Base-by-base conservation (phyloP, 2,329 filamentous ascomycete species). In the Clonostachys rhizophaga region DNA sequence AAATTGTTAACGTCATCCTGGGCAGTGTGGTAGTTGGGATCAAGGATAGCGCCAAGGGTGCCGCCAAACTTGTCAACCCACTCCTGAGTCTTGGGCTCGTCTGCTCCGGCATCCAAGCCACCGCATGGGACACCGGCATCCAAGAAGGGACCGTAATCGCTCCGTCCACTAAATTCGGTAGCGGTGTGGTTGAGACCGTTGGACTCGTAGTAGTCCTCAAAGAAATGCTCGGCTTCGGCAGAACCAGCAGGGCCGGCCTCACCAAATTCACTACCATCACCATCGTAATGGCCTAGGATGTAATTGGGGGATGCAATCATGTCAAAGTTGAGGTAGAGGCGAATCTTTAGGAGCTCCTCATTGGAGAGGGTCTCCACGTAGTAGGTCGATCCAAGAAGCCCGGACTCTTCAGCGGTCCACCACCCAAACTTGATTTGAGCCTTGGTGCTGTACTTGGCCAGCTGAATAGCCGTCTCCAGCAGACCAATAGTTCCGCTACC, bases 251-350 rank as follows among this genome's bases (percentile, higher is more conserved):
- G 76, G 2, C 75, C 77, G 9, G 68, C 68, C 17, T 67, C 52
- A 59, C 78, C 77, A 66, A 71, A 81, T 4, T 71, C 65, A 34
- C 64, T 70, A 47, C 75, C 76, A 52, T 78, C 75, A 42, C 76
- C 76, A 49, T 83, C 78, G 44, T 64, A 65, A 40, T 60, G 51
- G 35, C 51, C 54, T 30, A 53, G 49, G 24, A 59, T 57, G 3
- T 55, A 57, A 24, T 54, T 50, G 33, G 58, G 56, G 6, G 62
- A 66, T 9, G 58, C 65, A 40, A 84, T 80, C 81, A 84, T 84
- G 65, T 84, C 81, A 55, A 80, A 83, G 65, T 84, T 81, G 57
- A 84, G 74, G 64, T 83, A 81, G 16, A 84, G 74, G 5, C 73
- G 69, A 57, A 85, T 78, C 62, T 81, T 81, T 48, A 72, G 60